Evolutionary conservation across 257 asterid species (phyloP).

Genomic region (Fraxinus cuspidata): DNA sequence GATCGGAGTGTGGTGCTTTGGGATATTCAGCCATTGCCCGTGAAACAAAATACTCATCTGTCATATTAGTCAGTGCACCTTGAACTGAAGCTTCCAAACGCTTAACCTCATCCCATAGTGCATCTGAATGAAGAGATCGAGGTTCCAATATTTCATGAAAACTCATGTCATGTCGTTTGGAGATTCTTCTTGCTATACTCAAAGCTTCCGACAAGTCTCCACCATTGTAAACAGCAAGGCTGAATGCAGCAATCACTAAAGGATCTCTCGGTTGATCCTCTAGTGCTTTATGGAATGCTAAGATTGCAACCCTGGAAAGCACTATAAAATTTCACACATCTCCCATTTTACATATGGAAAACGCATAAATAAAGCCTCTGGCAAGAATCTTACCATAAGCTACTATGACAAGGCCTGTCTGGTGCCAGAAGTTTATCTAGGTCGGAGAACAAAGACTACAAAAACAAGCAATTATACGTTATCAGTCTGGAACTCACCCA

Average conservation of each 20-base stretch:
- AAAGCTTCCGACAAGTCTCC: conserved; percentile 80
- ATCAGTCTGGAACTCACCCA: neutral
- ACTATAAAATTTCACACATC: neutral
- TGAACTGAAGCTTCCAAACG: conserved; percentile 61
- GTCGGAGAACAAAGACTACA: conserved; percentile 79
- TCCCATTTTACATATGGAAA: conserved; percentile 12
- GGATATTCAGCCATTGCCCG: conserved; percentile 83
- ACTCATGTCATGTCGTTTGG: conserved; percentile 48
- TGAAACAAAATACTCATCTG: conserved; percentile 67
- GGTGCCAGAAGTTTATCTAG: conserved; percentile 84
- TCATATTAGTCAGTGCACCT: conserved; percentile 55
- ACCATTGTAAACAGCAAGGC: conserved; percentile 80
- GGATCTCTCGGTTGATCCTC: conserved; percentile 73
- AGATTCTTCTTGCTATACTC: conserved; percentile 56
- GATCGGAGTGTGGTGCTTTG: conserved; percentile 78
- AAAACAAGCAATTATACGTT: conserved; percentile 23
- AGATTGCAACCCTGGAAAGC: conserved; percentile 71
- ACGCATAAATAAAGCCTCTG: neutral
- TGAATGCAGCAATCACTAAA: conserved; percentile 66
- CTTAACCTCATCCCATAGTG: conserved; percentile 46
- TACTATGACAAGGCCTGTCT: conserved; percentile 80
- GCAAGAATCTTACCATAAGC: conserved; percentile 69
- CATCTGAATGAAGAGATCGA: conserved; percentile 34
- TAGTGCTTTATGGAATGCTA: conserved; percentile 85
- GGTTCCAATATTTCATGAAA: conserved; percentile 62